A percentile compares a stretch with the other conserved stretches of the same genome.
phyloP scores from a whole-genome alignment of 345 rosid genomes.

The Euphorbia lathyris region DNA sequence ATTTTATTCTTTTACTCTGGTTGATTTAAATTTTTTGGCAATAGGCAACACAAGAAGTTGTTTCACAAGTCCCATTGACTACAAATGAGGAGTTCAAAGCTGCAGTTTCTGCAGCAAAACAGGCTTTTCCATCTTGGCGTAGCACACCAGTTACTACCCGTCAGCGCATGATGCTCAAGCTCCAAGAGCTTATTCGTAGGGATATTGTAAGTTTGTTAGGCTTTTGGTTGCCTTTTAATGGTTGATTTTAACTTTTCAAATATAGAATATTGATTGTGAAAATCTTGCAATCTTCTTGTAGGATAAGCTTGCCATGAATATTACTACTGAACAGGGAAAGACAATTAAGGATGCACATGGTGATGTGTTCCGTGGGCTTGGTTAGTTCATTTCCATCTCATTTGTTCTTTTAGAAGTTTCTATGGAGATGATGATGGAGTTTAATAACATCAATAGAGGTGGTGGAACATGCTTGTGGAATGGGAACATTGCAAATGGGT shows the following conservation, averaged over 20 bases:
- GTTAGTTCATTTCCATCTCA: slow-evolving; percentile 32
- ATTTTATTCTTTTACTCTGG: neutral
- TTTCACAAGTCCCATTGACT: slow-evolving; percentile 79
- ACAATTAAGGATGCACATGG: slow-evolving; percentile 97
- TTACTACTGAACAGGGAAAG: slow-evolving; percentile 94
- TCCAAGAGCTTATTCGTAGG: slow-evolving; percentile 88
- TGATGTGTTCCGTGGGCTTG: slow-evolving; percentile 96
- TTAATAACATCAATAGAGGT: slow-evolving; percentile 57
- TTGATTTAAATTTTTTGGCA: slow-evolving; percentile 13
- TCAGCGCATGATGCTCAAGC: slow-evolving; percentile 87
- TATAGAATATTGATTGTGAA: slow-evolving; percentile 3
- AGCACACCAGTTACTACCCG: slow-evolving; percentile 82
- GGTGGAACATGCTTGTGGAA: slow-evolving; percentile 98
- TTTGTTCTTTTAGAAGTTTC: slow-evolving; percentile 12
- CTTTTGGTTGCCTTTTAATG: slow-evolving; percentile 5
- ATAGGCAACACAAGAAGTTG: slow-evolving; percentile 95
- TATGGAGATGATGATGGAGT: neutral
- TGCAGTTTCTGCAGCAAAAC: slow-evolving; percentile 85
- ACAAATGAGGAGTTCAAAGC: slow-evolving; percentile 87
- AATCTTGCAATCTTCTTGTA: slow-evolving; percentile 18
- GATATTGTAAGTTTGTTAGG: slow-evolving; percentile 50
- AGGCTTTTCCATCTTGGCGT: slow-evolving; percentile 83
- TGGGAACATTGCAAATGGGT: slow-evolving; percentile 95
- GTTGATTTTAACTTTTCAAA: neutral
- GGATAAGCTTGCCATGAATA: slow-evolving; percentile 91